phyloP scores from a whole-genome alignment of 176 grass and related monocot species.

The Triticum dicoccoides region DNA sequence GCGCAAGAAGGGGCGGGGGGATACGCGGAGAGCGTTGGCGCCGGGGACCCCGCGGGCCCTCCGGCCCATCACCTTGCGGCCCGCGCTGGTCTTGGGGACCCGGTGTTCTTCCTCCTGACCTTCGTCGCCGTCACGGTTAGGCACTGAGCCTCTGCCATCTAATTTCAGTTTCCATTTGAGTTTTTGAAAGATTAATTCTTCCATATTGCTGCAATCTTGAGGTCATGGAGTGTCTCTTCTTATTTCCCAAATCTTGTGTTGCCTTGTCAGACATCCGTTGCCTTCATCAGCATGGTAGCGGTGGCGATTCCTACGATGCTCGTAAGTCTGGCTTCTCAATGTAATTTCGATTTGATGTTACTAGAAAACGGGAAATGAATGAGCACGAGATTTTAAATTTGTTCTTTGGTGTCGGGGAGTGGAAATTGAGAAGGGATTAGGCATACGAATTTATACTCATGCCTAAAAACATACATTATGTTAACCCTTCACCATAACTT shows the following conservation, averaged over 20 bases:
- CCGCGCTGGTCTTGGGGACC: constrained; percentile 54
- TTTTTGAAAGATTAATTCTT: neutral
- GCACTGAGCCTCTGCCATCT: neutral
- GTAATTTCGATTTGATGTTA: neutral
- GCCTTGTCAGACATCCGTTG: constrained; percentile 53
- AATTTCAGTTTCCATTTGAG: neutral
- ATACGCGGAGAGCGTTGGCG: constrained; percentile 32
- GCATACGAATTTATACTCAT: no score
- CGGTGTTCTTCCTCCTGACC: constrained; percentile 62
- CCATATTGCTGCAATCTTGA: neutral
- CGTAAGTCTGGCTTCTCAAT: constrained; percentile 32
- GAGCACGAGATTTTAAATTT: no score
- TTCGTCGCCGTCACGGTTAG: constrained; percentile 55
- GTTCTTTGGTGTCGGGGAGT: no score
- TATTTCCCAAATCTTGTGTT: neutral
- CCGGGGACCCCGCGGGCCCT: constrained; percentile 21
- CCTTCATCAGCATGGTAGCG: constrained; percentile 57
- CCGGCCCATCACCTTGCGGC: constrained; percentile 11
- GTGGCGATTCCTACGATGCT: constrained; percentile 64
- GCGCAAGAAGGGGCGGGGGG: neutral
- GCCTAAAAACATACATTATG: no score
- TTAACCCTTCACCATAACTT: no score
- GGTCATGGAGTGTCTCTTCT: neutral
- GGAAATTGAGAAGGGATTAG: no score
- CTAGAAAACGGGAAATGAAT: neutral